Evolutionary conservation across 1,284 basidiomycete species (phyloP), one percentile per base, ranked within the genome.

Genomic region (Tranzscheliella williamsii): DNA sequence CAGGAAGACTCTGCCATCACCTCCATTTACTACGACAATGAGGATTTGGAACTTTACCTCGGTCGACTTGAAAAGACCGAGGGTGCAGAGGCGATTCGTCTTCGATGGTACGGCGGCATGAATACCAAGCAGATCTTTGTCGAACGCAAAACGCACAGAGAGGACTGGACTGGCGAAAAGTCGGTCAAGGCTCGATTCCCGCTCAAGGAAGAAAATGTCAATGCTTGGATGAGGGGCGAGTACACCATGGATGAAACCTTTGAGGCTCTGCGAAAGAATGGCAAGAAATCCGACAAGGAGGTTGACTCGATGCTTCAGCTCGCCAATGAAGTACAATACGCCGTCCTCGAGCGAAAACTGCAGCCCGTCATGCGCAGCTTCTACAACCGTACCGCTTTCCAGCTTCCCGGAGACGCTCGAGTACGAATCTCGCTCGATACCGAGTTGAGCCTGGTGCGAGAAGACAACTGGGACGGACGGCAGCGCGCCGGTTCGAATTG

Each of bases 101-200:
- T 98, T 63, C 85, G 94, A 30, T 98, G 94, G 95, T 98, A 98
- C 78, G 95, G 94, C n/a, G 92, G 92, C 72, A 86, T 87, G 68
- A 84, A 74, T 62, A 79, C 75, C 66, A 80, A 80, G 86, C 70
- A 85, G 84, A 93, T 98, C 58, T 98, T 96, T 72, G 91, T 98
- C 34, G 94, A 98, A 82, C 90, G 95, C 52, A 98, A 98, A 81
- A 98, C 95, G 0, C 94, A 98, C 77, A 85, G 93, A 42, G 94
- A 98, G 80, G 94, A 98, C 78, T 98, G 95, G 94, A 98, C 95
- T 0, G 94, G 94, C 24, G 94, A 98, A 79, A 98, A 97, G 80
- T 94, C 90, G 15, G 94, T 98, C 77, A 98, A 98, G 80, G 91
- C 94, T 23, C 90, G 94, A 7, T 97, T 98, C 81, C 87, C 91